phyloP scores from a whole-genome alignment of 2,329 filamentous ascomycete genomes.

The Nemania abortiva region DNA sequence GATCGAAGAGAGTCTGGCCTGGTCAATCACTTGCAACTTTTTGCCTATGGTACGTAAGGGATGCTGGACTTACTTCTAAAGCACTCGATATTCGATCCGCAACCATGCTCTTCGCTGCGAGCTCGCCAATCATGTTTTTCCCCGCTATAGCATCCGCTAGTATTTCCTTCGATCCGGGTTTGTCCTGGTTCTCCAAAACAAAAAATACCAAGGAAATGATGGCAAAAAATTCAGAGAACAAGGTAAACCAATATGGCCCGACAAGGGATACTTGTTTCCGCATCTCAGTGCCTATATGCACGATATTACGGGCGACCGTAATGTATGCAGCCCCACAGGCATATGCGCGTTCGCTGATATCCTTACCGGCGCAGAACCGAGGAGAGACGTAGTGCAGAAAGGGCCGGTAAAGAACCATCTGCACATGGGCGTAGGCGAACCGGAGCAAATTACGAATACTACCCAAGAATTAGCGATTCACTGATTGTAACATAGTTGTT shows the following conservation, averaged over 20 bases:
- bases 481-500: neutral
- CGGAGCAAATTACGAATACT: constrained; percentile 80
- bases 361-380: constrained; percentile 65
- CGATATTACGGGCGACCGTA: constrained; percentile 76
- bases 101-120: constrained; percentile 87
- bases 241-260: constrained; percentile 87
- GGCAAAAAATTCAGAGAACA: constrained; percentile 86
- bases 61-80: constrained; percentile 71
- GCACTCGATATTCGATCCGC: constrained; percentile 87
- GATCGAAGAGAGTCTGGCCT: constrained; percentile 80
- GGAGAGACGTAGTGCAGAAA: constrained; percentile 87
- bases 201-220: constrained; percentile 84
- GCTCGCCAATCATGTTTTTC: constrained; percentile 80
- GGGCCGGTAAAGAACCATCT: constrained; percentile 84
- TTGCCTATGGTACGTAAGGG: neutral
- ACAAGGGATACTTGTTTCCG: constrained; percentile 79
- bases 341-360: constrained; percentile 81
- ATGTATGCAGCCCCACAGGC: constrained; percentile 75
- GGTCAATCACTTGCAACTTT: constrained; percentile 42
- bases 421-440: constrained; percentile 85
- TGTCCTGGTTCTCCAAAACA: constrained; percentile 82
- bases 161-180: constrained; percentile 80
- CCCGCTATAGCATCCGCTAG: constrained; percentile 87
- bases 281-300: constrained; percentile 84
- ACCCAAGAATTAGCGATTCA: constrained; percentile 38